Evolutionary conservation across 257 asterid genomes (phyloP), one percentile per base, ranked within the genome.

Genomic region (Rubia yunnanensis): DNA sequence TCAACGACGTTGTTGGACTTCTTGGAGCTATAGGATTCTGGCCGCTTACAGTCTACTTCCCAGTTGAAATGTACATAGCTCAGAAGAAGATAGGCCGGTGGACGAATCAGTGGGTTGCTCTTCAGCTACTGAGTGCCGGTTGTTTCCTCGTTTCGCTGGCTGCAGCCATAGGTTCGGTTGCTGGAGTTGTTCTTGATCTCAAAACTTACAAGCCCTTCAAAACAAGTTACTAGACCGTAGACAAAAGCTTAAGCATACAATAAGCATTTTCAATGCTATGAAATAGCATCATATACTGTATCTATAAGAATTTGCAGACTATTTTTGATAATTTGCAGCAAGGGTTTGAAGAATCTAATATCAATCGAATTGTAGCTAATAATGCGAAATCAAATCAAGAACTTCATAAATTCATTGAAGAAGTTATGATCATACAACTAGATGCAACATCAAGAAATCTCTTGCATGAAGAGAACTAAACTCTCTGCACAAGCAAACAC

Each of bases 11-110:
- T 32, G 82, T 82, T 1, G 82, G 84, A 34, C 67, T 78, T 14
- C 77, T 78, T 0, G 83, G 84, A 17, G 86, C 84, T n/a, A 32
- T 76, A 9, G 86, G 84, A 6, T 81, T 78, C 53, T 78, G 86
- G 86, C 83, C 86, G 1, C 60, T 81, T 48, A 75, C 85, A 0
- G 85, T 80, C 11, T 80, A 80, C 59, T 80, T 80, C 30, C 81
- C 84, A 7, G 61, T 72, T 20, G 82, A 77, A 73, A 78, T 81
- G 83, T 79, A 76, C 70, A 77, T 76, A 52, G 74, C 78, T 48
- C 77, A 76, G 58, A 79, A 79, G 53, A 82, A 65, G 82, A 70
- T 76, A 3, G 46, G 58, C 10, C 44, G 65, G 50, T 76, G 84
- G 80, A 78, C 73, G 0, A 71, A 0, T 2, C 46, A 46, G 49